These are phyloP conservation scores for Plasmodium gonderi DNA, from an alignment of 169 alveolate species.

Conservation along the genomic window DNA sequence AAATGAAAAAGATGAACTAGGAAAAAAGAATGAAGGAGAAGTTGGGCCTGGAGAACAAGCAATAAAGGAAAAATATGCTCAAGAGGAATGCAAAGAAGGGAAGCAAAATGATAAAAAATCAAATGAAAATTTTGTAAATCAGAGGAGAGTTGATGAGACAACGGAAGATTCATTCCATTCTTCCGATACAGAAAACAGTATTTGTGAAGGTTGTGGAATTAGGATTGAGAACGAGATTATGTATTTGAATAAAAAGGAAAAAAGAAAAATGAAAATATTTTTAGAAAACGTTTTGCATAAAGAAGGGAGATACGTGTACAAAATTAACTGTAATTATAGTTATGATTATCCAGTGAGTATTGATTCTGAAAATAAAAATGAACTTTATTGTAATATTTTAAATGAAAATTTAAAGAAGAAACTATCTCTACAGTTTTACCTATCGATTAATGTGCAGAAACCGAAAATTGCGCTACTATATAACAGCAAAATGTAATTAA, in stretches of 20 bases:
- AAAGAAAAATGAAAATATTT: conserved; percentile 18
- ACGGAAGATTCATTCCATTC: not conserved
- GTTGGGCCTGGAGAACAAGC: not conserved
- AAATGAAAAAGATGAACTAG: not conserved
- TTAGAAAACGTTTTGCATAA: conserved; percentile 40
- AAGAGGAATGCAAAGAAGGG: not conserved
- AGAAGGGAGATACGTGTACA: conserved; percentile 50
- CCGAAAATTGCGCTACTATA: conserved; percentile 30
- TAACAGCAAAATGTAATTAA: conserved; percentile 40
- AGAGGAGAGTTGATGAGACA: not conserved
- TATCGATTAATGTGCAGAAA: conserved; percentile 25
- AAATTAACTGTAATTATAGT: conserved; percentile 25
- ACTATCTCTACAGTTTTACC: conserved; percentile 41
- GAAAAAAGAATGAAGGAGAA: not conserved
- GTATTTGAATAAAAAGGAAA: conserved; percentile 20
- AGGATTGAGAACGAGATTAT: conserved; percentile 6
- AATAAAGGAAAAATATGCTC: not conserved
- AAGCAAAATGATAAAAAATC: not conserved
- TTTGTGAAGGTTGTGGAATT: not conserved
- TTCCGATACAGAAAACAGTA: not conserved
- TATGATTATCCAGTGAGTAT: not conserved
- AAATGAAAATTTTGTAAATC: not conserved
- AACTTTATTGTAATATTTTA: not conserved
- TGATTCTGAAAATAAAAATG: not conserved
- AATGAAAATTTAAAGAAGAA: conserved; percentile 20